Conservation (phyloP, 2,329 filamentous ascomycete species). For the Pseudogymnoascus sp. region DNA sequence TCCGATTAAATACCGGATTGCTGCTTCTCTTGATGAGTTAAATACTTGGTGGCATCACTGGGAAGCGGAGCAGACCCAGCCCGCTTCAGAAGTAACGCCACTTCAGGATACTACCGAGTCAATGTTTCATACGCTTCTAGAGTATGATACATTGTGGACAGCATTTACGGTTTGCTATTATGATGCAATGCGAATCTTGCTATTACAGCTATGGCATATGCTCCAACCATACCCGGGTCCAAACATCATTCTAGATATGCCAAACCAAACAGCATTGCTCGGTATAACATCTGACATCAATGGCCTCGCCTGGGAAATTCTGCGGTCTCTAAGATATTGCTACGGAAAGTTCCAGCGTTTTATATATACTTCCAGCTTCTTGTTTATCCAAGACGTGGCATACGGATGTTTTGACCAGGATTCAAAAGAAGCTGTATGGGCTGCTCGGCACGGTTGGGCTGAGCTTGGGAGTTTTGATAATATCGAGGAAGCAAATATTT, state of each 20-base stretch:
- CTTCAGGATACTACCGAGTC: not conserved
- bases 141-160: slow-evolving; percentile 10
- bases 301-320: slow-evolving; percentile 12
- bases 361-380: slow-evolving; percentile 9
- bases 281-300: slow-evolving; percentile 11
- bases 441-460: not conserved
- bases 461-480: not conserved
- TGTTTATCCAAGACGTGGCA: slow-evolving; percentile 13
- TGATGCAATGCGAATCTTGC: too few relatives aligned
- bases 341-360: slow-evolving; percentile 8
- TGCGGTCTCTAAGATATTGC: slow-evolving; percentile 14
- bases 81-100: slow-evolving; percentile 3
- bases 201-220: slow-evolving; percentile 11
- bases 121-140: slow-evolving; percentile 10
- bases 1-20: slow-evolving; percentile 9
- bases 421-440: slow-evolving; percentile 12
- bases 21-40: slow-evolving; percentile 8
- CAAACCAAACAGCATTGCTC: slow-evolving; percentile 7
- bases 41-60: slow-evolving; percentile 14
- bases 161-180: slow-evolving; percentile 12
- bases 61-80: not conserved
- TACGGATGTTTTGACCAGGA: slow-evolving; percentile 8
- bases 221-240: not conserved
- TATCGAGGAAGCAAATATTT: slow-evolving; percentile 9
- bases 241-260: slow-evolving; percentile 1